Conservation (phyloP, 495 filamentous ascomycete species). For the Haplographium delicatum region DNA sequence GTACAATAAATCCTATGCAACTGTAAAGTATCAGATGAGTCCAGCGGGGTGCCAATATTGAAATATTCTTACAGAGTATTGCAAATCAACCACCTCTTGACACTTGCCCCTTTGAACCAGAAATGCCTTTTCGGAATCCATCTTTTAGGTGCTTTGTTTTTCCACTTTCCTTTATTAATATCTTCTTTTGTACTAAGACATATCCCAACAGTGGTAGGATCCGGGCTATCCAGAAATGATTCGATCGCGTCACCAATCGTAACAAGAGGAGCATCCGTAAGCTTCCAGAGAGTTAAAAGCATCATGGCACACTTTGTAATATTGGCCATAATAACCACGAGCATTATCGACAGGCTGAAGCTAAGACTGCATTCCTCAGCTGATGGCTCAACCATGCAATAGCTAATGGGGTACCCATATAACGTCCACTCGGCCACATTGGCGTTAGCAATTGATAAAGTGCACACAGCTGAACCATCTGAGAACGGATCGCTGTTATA, state of each 20-base stretch:
- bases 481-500: neutral
- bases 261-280: slow-evolving; percentile 28
- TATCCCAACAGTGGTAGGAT: slow-evolving; percentile 31
- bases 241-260: slow-evolving; percentile 49
- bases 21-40: neutral
- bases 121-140: slow-evolving; percentile 11
- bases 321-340: slow-evolving; percentile 36
- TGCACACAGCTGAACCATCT: neutral
- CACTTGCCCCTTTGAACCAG: slow-evolving; percentile 14
- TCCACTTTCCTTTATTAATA: slow-evolving; percentile 3
- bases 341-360: slow-evolving; percentile 35
- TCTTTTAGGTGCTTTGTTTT: neutral
- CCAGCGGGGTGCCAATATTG: neutral
- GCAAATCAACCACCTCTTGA: slow-evolving; percentile 15
- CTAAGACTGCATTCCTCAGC: slow-evolving; percentile 34
- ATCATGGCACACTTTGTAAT: slow-evolving; percentile 31
- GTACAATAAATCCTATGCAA: slow-evolving; percentile 1
- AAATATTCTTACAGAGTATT: slow-evolving; percentile 11
- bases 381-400: slow-evolving; percentile 3
- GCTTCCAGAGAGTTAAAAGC: slow-evolving; percentile 24
- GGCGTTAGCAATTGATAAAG: neutral
- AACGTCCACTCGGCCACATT: neutral
- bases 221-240: slow-evolving; percentile 41
- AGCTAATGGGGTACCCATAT: neutral
- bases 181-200: slow-evolving; percentile 22